Evolutionary conservation across 371 early-diverging fungal genomes (phyloP), one percentile per base, ranked within the genome.

Genomic region (Capillidium heterosporum): DNA sequence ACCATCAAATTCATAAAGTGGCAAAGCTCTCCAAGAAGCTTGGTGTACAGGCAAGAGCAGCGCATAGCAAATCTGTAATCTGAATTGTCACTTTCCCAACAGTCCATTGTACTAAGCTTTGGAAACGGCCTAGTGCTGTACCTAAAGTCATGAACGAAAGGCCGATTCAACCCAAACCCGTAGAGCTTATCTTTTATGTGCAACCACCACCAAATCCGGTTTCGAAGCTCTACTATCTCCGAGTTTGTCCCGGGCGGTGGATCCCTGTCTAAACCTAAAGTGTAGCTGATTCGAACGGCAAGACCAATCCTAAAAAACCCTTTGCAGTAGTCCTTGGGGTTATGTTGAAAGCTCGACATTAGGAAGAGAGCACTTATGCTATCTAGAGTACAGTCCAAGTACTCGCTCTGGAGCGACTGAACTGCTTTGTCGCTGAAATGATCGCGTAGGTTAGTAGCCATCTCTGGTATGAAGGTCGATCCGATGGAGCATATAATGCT

Each of bases 241-340:
- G n/a, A n/a, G n/a, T n/a, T n/a, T n/a, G n/a, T n/a, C 7, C 7
- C 10, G 7, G 7, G 7, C 7, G 40, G 40, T 10, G 7, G 7
- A 39, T 39, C 10, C n/a, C n/a, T n/a, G 17, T 39, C 40, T 39
- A 39, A 39, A 10, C 40, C 40, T 39, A 39, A 39, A 39, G 10
- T 10, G 17, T 39, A 39, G 17, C 40, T 10, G 10, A 39, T 39
- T 17, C 40, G 7, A 10, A 39, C 26, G 43, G 86, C 81, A 49
- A 39, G 7, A 39, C 40, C 40, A 10, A 10, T 39, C 7, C 17
- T 10, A 10, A 39, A 17, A 7, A 7, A 39, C 7, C 40, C 40
- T 17, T 39, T 39, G 7, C 10, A 17, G 40, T 10, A 39, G 7
- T 39, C 40, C 40, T 39, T 39, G 17, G 40, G 40, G 40, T 17